Conservation (phyloP, 345 rosid genomes). For the Eutrema yunnanense region DNA sequence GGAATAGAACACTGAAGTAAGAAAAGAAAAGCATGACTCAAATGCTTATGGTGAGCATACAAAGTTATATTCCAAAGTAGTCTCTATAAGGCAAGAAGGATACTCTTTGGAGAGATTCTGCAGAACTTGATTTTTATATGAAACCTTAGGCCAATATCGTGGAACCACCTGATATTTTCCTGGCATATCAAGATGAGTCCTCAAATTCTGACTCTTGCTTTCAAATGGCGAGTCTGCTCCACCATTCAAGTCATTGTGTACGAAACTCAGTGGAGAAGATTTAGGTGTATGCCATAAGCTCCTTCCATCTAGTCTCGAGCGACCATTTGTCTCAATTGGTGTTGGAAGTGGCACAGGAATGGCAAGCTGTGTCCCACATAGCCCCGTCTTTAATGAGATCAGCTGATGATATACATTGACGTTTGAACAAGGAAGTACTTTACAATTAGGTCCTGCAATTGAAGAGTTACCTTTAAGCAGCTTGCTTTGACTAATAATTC, state of each 20-base stretch:
- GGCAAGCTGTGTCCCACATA: slow-evolving; percentile 43
- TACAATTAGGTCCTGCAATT: slow-evolving; percentile 45
- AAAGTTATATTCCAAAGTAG: slow-evolving; percentile 5
- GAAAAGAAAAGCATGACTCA: background rate
- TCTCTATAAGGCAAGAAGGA: slow-evolving; percentile 45
- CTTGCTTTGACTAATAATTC: background rate
- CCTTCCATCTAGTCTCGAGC: slow-evolving; percentile 41
- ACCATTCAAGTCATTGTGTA: slow-evolving; percentile 41
- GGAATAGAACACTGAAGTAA: background rate
- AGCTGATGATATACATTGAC: slow-evolving; percentile 40
- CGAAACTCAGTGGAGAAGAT: slow-evolving; percentile 38
- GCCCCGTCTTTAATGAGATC: slow-evolving; percentile 47
- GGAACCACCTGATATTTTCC: slow-evolving; percentile 69
- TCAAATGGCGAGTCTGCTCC: slow-evolving; percentile 50
- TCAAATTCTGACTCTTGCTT: slow-evolving; percentile 44
- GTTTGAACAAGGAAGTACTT: slow-evolving; percentile 42
- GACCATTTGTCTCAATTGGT: slow-evolving; percentile 52
- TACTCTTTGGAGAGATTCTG: slow-evolving; percentile 78
- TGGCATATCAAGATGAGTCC: slow-evolving; percentile 59
- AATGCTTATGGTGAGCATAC: slow-evolving; percentile 2
- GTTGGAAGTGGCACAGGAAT: slow-evolving; percentile 40
- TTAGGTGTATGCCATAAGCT: slow-evolving; percentile 40
- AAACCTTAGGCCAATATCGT: slow-evolving; percentile 80
- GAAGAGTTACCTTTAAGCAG: background rate
- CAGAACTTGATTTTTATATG: slow-evolving; percentile 48